Conservation (phyloP, 2,329 filamentous ascomycete genomes). For the Alternaria sp. region DNA sequence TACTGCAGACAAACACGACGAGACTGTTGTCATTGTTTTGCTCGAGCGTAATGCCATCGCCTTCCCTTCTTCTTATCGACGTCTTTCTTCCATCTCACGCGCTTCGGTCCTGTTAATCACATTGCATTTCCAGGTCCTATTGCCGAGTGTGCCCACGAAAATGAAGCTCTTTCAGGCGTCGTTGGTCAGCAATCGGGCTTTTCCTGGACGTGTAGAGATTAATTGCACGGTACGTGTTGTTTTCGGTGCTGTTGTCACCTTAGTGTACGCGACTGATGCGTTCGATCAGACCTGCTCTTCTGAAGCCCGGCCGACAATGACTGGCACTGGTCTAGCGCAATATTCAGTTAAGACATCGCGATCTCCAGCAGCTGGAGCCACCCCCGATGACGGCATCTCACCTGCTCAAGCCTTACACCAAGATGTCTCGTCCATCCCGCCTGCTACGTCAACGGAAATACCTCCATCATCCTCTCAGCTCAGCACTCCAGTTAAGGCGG, state of each 20-base stretch:
- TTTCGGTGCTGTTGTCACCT: conserved; percentile 4
- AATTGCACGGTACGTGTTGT: background rate
- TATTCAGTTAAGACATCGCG: background rate
- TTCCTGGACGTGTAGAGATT: background rate
- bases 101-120: background rate
- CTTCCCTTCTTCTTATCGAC: background rate
- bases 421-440: background rate
- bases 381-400: background rate
- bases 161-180: conserved; percentile 8
- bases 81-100: too few species aligned
- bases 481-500: conserved; percentile 8
- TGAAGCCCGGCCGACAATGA: background rate
- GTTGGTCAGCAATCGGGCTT: conserved; percentile 23
- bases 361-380: background rate
- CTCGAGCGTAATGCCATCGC: background rate
- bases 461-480: background rate
- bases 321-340: background rate
- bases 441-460: background rate
- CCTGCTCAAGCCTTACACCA: background rate
- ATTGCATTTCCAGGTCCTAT: conserved; percentile 4
- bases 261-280: background rate
- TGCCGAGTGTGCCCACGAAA: background rate
- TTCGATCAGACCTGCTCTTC: background rate
- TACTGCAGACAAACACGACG: conserved; percentile 22
- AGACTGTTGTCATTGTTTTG: conserved; percentile 18